These are phyloP conservation scores for Lippia alba DNA, from an alignment of 305 asterid species.

Conservation along the genomic window DNA sequence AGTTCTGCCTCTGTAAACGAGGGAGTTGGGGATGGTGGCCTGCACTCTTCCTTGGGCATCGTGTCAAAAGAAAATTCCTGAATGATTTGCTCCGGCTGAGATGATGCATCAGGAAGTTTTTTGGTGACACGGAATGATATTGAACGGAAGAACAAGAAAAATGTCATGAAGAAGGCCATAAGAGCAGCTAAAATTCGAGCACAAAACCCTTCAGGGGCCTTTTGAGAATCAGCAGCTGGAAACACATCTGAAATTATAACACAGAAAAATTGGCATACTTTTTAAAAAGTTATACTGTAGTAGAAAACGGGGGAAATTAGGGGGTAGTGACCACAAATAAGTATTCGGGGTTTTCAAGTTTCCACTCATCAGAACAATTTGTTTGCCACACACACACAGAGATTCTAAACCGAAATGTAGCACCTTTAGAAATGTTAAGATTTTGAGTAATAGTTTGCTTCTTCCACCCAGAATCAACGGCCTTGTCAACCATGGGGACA, in stretches of 20 bases:
- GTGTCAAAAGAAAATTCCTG: conserved; percentile 62
- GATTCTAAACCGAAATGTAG: conserved; percentile 23
- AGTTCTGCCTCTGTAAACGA: conserved; percentile 82
- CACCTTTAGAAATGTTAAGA: conserved; percentile 68
- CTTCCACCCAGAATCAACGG: conserved; percentile 93
- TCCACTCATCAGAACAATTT: background rate
- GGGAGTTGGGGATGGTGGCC: conserved; percentile 85
- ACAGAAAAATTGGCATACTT: conserved; percentile 18
- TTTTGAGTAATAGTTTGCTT: conserved; percentile 64
- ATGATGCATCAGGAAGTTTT: conserved; percentile 57
- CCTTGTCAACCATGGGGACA: conserved; percentile 99
- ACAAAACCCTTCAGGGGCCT: conserved; percentile 61
- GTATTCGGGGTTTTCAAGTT: too few relatives aligned
- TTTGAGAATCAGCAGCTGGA: conserved; percentile 51
- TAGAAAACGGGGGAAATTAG: background rate
- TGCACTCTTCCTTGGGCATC: conserved; percentile 66
- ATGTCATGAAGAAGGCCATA: conserved; percentile 76
- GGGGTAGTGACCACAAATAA: background rate
- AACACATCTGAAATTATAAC: conserved; percentile 48
- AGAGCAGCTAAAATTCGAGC: conserved; percentile 63
- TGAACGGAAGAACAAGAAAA: conserved; percentile 63
- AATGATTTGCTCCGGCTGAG: conserved; percentile 43
- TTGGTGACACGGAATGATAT: conserved; percentile 52
- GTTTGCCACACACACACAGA: conserved; percentile 6
- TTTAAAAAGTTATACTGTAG: background rate